phyloP scores from a whole-genome alignment of 805 yeast genomes.

The Zygosaccharomyces bisporus region DNA sequence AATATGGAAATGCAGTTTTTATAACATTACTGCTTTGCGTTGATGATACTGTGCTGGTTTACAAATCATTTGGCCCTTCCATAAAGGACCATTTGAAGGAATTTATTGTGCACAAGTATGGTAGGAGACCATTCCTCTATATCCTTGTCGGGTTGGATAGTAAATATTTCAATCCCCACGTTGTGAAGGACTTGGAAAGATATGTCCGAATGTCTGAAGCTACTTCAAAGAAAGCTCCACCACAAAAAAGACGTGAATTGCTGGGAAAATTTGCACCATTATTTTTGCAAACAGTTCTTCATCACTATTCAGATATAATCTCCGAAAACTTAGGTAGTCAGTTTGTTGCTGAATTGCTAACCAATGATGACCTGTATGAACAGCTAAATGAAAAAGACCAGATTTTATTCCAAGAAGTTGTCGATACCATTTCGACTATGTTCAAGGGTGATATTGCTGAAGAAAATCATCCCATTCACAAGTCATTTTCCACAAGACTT shows the following conservation, averaged over 20 bases:
- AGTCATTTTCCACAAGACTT: conserved; percentile 70
- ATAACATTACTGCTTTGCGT: conserved; percentile 77
- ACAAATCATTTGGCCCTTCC: conserved; percentile 56
- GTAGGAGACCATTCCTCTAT: conserved; percentile 85
- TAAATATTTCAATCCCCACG: conserved; percentile 73
- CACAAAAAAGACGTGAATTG: conserved; percentile 69
- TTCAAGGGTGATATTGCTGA: conserved; percentile 64
- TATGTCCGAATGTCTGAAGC: conserved; percentile 58
- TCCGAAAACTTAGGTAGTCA: conserved; percentile 80
- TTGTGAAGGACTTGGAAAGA: conserved; percentile 53
- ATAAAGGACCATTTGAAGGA: conserved; percentile 54
- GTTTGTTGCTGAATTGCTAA: conserved; percentile 69
- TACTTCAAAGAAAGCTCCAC: conserved; percentile 84
- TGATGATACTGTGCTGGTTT: conserved; percentile 85
- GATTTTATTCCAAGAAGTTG: conserved; percentile 44
- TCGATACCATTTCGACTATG: conserved; percentile 53
- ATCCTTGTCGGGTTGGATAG: conserved; percentile 74
- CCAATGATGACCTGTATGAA: conserved; percentile 47
- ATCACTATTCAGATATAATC: conserved; percentile 50
- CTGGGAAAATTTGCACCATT: conserved; percentile 60
- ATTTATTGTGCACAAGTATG: conserved; percentile 64
- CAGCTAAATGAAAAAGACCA: conserved; percentile 36
- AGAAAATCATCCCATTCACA: conserved; percentile 63
- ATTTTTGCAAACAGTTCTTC: conserved; percentile 52
- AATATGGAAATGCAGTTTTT: conserved; percentile 79